phyloP scores from a whole-genome alignment of 306 rosid genomes.

The Carpinus viminea region DNA sequence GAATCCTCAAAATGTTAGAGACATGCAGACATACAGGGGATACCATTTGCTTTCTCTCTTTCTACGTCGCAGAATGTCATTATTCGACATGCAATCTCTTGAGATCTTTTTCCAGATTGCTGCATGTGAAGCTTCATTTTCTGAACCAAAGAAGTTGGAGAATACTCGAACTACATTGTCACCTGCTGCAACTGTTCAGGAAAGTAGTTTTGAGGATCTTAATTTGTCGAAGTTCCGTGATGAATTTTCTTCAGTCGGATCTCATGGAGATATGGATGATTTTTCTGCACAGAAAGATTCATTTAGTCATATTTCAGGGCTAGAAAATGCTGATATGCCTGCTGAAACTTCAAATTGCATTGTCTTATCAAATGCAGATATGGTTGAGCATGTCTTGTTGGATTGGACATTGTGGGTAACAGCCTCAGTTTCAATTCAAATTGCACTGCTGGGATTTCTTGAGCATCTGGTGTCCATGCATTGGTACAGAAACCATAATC shows the following conservation, averaged over 20 bases:
- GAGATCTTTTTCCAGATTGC: constrained; percentile 98
- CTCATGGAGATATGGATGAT: constrained; percentile 92
- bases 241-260: constrained; percentile 84
- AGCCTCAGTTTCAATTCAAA: constrained; percentile 82
- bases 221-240: constrained; percentile 78
- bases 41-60: constrained; percentile 96
- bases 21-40: constrained; percentile 94
- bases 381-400: constrained; percentile 98
- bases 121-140: constrained; percentile 99
- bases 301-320: constrained; percentile 92
- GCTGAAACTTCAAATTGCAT: constrained; percentile 97
- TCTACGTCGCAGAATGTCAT: constrained; percentile 82
- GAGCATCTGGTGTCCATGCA: constrained; percentile 99
- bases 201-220: constrained; percentile 70
- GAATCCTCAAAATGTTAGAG: constrained; percentile 87
- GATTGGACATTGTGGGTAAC: constrained; percentile 99
- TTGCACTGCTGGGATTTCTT: constrained; percentile 90
- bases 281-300: constrained; percentile 90
- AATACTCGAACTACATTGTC: constrained; percentile 51
- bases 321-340: constrained; percentile 73
- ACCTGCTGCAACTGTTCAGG: constrained; percentile 58
- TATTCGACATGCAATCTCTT: constrained; percentile 96
- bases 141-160: constrained; percentile 87
- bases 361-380: constrained; percentile 96
- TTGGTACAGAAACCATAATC: constrained; percentile 97